A percentile compares a stretch with the other conserved stretches of the same genome.
These are phyloP conservation scores for Hyphopichia burtonii DNA, from an alignment of 1,139 yeast genomes.

Conservation along the genomic window DNA sequence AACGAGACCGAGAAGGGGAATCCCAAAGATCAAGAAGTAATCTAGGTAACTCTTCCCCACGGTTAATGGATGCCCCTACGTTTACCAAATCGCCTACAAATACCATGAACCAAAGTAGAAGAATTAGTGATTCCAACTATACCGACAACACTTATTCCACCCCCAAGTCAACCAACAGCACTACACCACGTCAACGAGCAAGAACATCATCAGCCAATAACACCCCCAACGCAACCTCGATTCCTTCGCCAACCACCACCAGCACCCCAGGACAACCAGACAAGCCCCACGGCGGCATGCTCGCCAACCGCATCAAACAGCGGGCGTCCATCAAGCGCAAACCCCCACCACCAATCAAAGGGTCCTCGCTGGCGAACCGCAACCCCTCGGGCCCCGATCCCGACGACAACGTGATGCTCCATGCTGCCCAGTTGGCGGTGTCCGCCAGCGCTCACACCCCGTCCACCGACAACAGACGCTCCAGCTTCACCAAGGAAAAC, in stretches of 20 bases:
- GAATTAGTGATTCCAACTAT: background rate
- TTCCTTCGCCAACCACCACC: background rate
- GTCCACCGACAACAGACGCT: constrained; percentile 28
- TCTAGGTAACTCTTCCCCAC: constrained; percentile 22
- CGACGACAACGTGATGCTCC: constrained; percentile 29
- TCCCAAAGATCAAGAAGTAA: constrained; percentile 9
- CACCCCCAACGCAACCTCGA: background rate
- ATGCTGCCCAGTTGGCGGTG: constrained; percentile 49
- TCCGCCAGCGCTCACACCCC: constrained; percentile 29
- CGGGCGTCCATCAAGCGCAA: constrained; percentile 24
- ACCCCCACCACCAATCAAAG: constrained; percentile 34
- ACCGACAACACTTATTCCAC: constrained; percentile 1
- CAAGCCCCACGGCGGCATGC: constrained; percentile 7
- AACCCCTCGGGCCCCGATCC: too few relatives aligned
- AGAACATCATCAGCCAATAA: background rate
- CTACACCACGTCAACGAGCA: background rate
- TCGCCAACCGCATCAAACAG: constrained; percentile 10
- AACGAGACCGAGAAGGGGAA: constrained; percentile 33
- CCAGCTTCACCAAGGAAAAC: constrained; percentile 37
- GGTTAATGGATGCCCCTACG: constrained; percentile 24
- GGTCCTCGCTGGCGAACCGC: too few relatives aligned
- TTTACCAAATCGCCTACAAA: constrained; percentile 6
- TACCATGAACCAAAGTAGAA: background rate
- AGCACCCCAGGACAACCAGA: constrained; percentile 1
- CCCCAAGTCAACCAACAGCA: background rate